A percentile compares a stretch with the other conserved stretches of the same genome.
Evolutionary conservation across 371 early-diverging fungal genomes (phyloP).

Genomic region (Mortierella sp.): DNA sequence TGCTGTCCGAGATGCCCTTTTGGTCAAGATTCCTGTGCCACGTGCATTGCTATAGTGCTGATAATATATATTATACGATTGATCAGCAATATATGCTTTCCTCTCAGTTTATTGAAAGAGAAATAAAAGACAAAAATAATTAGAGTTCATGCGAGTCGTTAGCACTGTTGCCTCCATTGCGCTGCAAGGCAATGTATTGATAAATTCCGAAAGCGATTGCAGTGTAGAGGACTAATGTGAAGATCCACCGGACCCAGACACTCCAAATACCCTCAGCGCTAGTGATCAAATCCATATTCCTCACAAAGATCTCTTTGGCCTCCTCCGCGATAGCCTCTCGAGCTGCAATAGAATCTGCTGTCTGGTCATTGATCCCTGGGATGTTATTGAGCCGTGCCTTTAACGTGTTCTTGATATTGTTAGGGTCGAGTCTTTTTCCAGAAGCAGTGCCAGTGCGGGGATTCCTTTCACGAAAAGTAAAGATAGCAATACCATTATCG

Average conservation of each 20-base stretch:
- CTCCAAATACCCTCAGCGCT: constrained; percentile 29
- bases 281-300: constrained; percentile 45
- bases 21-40: constrained; percentile 50
- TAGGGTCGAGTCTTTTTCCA: constrained; percentile 32
- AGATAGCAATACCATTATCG: constrained; percentile 47
- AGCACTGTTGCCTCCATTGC: neutral
- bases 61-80: too few relatives aligned
- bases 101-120: neutral
- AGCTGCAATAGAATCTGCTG: constrained; percentile 11
- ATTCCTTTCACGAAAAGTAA: constrained; percentile 35
- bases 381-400: constrained; percentile 36
- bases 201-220: constrained; percentile 22
- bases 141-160: neutral
- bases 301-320: constrained; percentile 40
- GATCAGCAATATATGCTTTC: too few relatives aligned
- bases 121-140: neutral
- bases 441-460: neutral
- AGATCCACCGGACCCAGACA: constrained; percentile 43
- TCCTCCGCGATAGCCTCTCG: constrained; percentile 32
- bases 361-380: constrained; percentile 17
- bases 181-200: constrained; percentile 7
- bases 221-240: constrained; percentile 14
- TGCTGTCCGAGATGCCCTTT: constrained; percentile 44
- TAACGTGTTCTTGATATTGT: constrained; percentile 27
- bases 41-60: constrained; percentile 31